Percentiles rank a stretch among this genome's conserved stretches.
Conservation (phyloP, 441 rosid species). For the Pelargonium australe region DNA sequence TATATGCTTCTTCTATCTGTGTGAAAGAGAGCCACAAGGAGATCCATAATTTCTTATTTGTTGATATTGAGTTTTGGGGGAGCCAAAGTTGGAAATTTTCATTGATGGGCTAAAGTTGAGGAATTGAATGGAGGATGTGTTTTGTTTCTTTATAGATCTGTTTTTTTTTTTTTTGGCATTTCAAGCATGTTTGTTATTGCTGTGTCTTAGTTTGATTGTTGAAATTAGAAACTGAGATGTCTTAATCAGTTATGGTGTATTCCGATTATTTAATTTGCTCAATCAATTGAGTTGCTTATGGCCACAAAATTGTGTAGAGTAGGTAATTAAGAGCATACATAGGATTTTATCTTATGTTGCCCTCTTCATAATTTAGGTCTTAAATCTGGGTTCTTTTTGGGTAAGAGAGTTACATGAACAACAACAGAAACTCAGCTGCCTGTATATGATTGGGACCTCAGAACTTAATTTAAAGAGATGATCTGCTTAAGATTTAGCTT, state of each 20-base stretch:
- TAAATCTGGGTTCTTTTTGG: not conserved
- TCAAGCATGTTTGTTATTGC: not conserved
- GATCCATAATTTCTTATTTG: not conserved
- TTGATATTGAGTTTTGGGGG: not conserved
- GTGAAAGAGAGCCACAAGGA: not conserved
- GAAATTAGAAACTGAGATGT: not conserved
- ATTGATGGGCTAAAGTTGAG: not conserved
- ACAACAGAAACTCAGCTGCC: not conserved
- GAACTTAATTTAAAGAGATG: not conserved
- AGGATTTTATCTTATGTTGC: not conserved
- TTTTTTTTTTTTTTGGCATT: not conserved
- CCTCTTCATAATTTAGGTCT: not conserved
- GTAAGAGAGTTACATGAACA: not conserved
- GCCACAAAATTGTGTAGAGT: not conserved
- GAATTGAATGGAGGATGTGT: not conserved
- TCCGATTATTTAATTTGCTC: not conserved
- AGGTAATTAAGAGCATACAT: not conserved
- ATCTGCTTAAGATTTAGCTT: constrained; percentile 4
- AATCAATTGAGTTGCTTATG: not conserved
- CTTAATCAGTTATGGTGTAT: not conserved
- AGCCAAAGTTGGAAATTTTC: not conserved
- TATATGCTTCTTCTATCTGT: too few species aligned
- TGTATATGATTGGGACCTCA: not conserved
- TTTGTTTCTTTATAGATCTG: not conserved
- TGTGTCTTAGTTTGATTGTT: not conserved